Evolutionary conservation across 768 basidiomycete species (phyloP), one percentile per base, ranked within the genome.

Genomic region (Omphalotus guepiniiformis): DNA sequence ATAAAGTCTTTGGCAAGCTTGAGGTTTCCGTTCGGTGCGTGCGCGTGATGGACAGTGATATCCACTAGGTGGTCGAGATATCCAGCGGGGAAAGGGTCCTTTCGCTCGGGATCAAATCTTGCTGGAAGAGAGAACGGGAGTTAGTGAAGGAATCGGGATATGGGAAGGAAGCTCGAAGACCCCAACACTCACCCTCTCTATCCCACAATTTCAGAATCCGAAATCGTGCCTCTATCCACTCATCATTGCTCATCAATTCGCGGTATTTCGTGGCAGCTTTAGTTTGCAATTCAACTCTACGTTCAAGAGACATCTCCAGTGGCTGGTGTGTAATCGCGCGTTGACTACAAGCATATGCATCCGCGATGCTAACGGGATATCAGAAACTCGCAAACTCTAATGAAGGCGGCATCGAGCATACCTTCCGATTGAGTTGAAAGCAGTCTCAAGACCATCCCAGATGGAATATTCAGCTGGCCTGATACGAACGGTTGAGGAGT

Each of bases 381-480:
- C 6, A 39, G 27, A 3, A 47, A 9, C 8, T 7, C 21, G 11
- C n/a, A n/a, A 36, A 6, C 15, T 38, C n/a, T 1, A 27, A n/a
- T 4, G 21, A 28, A 2, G 6, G 3, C n/a, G 12, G 4, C 6
- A 15, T 19, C 7, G 22, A 28, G 27, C 28, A 47, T n/a, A n/a
- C n/a, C 46, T 29, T 38, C 6, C 16, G 12, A 13, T 39, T 16
- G 21, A 21, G 35, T 23, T 47, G 26, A 19, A 29, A 47, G 19
- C 46, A 47, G 13, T 8, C 29, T 28, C 37, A 39, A 47, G 37
- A 27, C 46, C 46, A 30, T 47, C 46, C 46, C 46, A 47, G 4
- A 47, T 38, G 15, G 28, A 38, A 11, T n/a, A 13, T 39, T 47
- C 46, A 18, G n/a, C 25, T 39, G 46, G 46, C 21, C 46, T 47